A percentile compares a stretch with the other conserved stretches of the same genome.
These are phyloP conservation scores for Capronia americana DNA, from an alignment of 2,329 filamentous ascomycete genomes.

Conservation along the genomic window DNA sequence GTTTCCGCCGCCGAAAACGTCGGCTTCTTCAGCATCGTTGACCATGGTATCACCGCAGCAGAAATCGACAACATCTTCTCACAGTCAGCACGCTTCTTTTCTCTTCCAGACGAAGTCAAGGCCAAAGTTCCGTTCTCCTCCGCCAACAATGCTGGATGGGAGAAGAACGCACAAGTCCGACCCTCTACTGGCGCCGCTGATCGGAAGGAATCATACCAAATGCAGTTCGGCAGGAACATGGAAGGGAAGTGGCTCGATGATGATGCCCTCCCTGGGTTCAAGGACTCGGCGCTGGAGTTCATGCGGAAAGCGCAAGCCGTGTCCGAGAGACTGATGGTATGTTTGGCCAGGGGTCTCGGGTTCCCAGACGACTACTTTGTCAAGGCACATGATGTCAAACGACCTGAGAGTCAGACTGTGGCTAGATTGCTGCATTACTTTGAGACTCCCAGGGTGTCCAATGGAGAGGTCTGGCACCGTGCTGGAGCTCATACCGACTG, in stretches of 20 bases:
- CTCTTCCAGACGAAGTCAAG: conserved; percentile 59
- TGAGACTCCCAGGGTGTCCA: conserved; percentile 45
- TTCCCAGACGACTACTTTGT: conserved; percentile 65
- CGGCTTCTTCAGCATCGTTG: conserved; percentile 65
- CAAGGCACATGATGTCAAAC: conserved; percentile 58
- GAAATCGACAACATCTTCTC: conserved; percentile 61
- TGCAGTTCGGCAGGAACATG: conserved; percentile 66
- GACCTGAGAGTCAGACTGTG: conserved; percentile 61
- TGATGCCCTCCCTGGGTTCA: conserved; percentile 57
- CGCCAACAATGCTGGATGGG: conserved; percentile 65
- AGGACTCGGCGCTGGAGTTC: conserved; percentile 54
- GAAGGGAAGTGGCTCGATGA: conserved; percentile 60
- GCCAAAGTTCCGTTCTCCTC: conserved; percentile 61
- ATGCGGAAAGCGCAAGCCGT: conserved; percentile 62
- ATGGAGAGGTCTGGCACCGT: conserved; percentile 44
- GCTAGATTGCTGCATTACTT: conserved; percentile 66
- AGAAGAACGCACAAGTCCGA: conserved; percentile 64
- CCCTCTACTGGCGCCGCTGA: conserved; percentile 66
- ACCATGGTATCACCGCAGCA: conserved; percentile 60
- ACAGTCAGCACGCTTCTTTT: conserved; percentile 61
- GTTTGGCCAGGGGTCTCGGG: conserved; percentile 64
- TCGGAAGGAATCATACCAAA: conserved; percentile 67
- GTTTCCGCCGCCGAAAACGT: conserved; percentile 62
- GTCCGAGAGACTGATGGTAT: conserved; percentile 63
- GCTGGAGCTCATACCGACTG: conserved; percentile 70